phyloP scores from a whole-genome alignment of 202 grass and related monocot species.

The Musa balbisiana region DNA sequence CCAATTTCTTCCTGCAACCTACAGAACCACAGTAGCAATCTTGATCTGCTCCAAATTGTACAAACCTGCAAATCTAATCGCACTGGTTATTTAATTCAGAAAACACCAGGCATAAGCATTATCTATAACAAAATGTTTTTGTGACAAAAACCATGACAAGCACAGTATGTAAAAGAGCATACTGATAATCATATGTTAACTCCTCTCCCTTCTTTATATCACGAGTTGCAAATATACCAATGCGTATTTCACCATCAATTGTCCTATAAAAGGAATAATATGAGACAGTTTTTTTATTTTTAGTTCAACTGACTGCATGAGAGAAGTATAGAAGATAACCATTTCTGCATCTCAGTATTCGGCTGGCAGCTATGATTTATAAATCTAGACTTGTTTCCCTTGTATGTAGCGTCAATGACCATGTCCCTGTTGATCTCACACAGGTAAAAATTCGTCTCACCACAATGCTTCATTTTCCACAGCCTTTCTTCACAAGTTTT shows the following conservation, averaged over 20 bases:
- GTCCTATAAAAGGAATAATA: slow-evolving; percentile 12
- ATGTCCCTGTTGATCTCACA: slow-evolving; percentile 26
- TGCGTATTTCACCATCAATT: slow-evolving; percentile 29
- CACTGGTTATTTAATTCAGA: not conserved
- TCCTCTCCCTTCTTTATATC: slow-evolving; percentile 23
- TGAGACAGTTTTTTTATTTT: not conserved
- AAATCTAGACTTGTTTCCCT: slow-evolving; percentile 31
- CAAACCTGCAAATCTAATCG: slow-evolving; percentile 18
- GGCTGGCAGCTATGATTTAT: slow-evolving; percentile 29
- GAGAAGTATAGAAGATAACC: slow-evolving; percentile 17
- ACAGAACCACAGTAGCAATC: slow-evolving; percentile 28
- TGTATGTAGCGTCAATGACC: slow-evolving; percentile 28
- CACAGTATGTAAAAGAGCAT: not conserved
- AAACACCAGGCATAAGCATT: not conserved
- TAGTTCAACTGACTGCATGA: not conserved
- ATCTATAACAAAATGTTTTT: not conserved
- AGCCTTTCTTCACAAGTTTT: slow-evolving; percentile 28
- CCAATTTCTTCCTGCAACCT: slow-evolving; percentile 27
- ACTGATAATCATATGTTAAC: slow-evolving; percentile 27
- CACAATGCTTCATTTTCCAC: slow-evolving; percentile 27
- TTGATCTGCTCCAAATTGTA: slow-evolving; percentile 30
- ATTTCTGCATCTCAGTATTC: slow-evolving; percentile 29
- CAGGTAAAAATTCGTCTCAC: slow-evolving; percentile 25
- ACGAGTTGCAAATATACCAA: slow-evolving; percentile 28
- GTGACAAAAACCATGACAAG: not conserved